Evolutionary conservation across 2,329 filamentous ascomycete genomes (phyloP), one percentile per base, ranked within the genome.

Genomic region (Apiospora rasikravindrae): DNA sequence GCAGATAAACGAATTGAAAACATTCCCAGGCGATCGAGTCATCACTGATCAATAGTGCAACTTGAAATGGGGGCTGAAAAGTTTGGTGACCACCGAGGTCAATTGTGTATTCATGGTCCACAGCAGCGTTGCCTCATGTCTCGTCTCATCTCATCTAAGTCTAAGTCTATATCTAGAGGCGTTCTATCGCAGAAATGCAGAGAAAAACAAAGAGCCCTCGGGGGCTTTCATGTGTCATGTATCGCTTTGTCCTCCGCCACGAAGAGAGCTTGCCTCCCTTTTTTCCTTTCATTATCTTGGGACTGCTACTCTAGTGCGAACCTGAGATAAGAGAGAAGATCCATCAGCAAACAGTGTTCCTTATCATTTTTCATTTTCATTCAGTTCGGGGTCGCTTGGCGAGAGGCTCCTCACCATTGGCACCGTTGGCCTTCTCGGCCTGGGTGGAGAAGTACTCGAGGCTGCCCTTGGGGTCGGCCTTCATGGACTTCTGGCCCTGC

Each of bases 401-500:
- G 57, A 64, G 57, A 8, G 19, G 29, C 57, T 64, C 57, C 57
- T 64, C 57, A 64, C 57, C 57, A 22, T 64, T 64, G 57, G 57
- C 33, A 64, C 57, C 67, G 44, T 45, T 44, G 69, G 44, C 40
- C 40, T 67, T 57, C 22, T 49, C 64, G 51, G 40, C 26, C 70
- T 78, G 75, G 69, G 73, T 69, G 69, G 76, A 71, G 74, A 87
- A 87, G 80, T 87, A 87, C 78, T 86, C 85, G 49, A 87, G 81
- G 76, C 83, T 86, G 70, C 83, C 84, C 81, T 86, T 87, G 75
- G 85, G 85, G 73, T 86, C 85, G 72, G 86, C 83, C 84, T 87
- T 87, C 81, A 87, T 86, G 70, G 81, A 82, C 81, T 86, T 83
- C 77, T 78, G 79, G 69, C 86, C 86, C 73, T 83, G 79, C 73